Evolutionary conservation across 495 filamentous ascomycete species (phyloP).

Genomic region (Chaetomidium leptoderma): DNA sequence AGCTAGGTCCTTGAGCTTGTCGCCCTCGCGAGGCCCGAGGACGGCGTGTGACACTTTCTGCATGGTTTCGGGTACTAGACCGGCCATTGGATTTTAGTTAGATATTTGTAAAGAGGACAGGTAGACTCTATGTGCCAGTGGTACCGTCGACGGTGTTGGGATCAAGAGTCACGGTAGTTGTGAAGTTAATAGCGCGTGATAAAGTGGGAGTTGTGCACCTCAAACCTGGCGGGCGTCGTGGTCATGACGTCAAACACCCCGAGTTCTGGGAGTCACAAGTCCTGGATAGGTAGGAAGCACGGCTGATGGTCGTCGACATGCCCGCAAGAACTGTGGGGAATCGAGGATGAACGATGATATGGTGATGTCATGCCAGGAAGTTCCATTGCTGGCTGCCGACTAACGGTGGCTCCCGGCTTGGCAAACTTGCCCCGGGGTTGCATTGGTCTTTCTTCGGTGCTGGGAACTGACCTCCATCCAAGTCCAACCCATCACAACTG

Average conservation of each 20-base stretch:
- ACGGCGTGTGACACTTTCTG: slow-evolving; percentile 31
- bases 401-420: background rate
- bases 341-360: background rate
- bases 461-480: background rate
- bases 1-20: slow-evolving; percentile 42
- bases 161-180: background rate
- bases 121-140: too few relatives aligned
- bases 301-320: background rate
- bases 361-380: slow-evolving; percentile 3
- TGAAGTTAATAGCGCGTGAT: background rate
- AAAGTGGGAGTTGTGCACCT: background rate
- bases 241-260: background rate
- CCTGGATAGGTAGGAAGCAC: too few relatives aligned
- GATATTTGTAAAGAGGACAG: background rate
- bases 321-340: background rate
- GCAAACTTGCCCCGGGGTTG: background rate
- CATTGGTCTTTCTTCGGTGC: background rate
- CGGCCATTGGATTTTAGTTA: slow-evolving; percentile 13
- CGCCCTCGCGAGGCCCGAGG: slow-evolving; percentile 26
- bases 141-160: background rate
- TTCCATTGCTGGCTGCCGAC: background rate
- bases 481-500: too few relatives aligned
- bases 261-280: too few relatives aligned
- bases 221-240: background rate
- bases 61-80: slow-evolving; percentile 23